These are phyloP conservation scores for Blastocystis sp. DNA, from an alignment of 352 stramenopile genomes.

Conservation along the genomic window DNA sequence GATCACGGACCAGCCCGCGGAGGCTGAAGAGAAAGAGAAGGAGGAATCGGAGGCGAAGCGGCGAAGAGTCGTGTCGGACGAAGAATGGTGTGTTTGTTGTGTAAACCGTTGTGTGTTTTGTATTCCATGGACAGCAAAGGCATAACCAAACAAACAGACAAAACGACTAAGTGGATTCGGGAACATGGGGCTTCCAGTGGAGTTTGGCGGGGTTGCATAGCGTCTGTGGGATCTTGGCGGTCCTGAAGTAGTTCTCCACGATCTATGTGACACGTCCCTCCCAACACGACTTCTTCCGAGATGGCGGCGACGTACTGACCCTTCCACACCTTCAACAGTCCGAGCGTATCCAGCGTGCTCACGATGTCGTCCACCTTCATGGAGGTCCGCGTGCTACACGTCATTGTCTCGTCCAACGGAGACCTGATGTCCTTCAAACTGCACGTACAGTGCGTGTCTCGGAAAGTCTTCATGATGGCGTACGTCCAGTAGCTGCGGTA, in stretches of 20 bases:
- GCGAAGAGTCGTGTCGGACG: not conserved
- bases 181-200: conserved; percentile 59
- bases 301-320: conserved; percentile 93
- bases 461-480: conserved; percentile 80
- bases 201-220: conserved; percentile 58
- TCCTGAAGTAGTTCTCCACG: conserved; percentile 59
- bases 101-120: no score
- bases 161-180: not conserved
- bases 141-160: not conserved
- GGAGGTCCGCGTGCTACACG: conserved; percentile 63
- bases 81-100: not conserved
- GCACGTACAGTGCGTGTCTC: conserved; percentile 68
- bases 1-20: not conserved
- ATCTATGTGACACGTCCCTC: conserved; percentile 60
- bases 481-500: conserved; percentile 97
- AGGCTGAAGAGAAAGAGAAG: not conserved
- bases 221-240: conserved; percentile 9
- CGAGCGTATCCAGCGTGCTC: conserved; percentile 85
- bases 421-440: conserved; percentile 55
- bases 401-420: conserved; percentile 61
- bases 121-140: no score
- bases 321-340: conserved; percentile 97
- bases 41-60: not conserved
- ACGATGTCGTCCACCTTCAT: conserved; percentile 95
- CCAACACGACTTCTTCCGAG: conserved; percentile 78